Base-by-base conservation (phyloP, 2,329 filamentous ascomycete species). In the Alternaria incomplexa region DNA sequence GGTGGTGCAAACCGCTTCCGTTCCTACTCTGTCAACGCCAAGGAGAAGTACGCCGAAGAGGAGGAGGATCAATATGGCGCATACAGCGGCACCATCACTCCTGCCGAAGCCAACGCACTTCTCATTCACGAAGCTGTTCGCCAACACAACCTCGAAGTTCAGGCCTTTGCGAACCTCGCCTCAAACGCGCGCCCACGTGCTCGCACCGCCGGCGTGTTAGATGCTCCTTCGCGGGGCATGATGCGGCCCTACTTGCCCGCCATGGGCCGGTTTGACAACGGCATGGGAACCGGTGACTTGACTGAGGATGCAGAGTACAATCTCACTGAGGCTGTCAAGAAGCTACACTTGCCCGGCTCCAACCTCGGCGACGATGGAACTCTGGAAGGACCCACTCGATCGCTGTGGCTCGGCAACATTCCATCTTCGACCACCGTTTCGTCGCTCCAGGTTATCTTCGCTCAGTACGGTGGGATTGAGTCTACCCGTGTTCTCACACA, bases 21-120 rank as follows among this genome's bases (percentile, higher is more conserved):
- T 50, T 99, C 96, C 2, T 98, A 97, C 80, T 99, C 96, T 1
- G 96, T 99, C 68, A 99, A 99, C 80, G 96, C 97, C 59, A 97
- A 97, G 81, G 95, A 98, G 79, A 96, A 96, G 79, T 98, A 98
- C 73, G 94, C 92, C 3, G 93, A 96, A 72, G 94, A 96, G 56
- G 91, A 93, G 25, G 91, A 93, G 63, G 90, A 92, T 15, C 93
- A 91, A 63, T 89, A 89, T 73, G 85, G 85, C 47, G 82, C 83
- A 55, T 87, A 88, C 66, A 88, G 87, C 56, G 88, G 88, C 23
- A 84, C 85, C 4, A 78, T 89, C 65, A 90, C 88, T 1, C 88
- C 89, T 15, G 85, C 86, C 17, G 85, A 85, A 46, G 86, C 87
- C 30, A 86, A 86, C 55, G 86, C 88, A 48, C 83, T 88, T 50